Base-by-base conservation (phyloP, 176 grass and related monocot species). In the Lolium perenne region DNA sequence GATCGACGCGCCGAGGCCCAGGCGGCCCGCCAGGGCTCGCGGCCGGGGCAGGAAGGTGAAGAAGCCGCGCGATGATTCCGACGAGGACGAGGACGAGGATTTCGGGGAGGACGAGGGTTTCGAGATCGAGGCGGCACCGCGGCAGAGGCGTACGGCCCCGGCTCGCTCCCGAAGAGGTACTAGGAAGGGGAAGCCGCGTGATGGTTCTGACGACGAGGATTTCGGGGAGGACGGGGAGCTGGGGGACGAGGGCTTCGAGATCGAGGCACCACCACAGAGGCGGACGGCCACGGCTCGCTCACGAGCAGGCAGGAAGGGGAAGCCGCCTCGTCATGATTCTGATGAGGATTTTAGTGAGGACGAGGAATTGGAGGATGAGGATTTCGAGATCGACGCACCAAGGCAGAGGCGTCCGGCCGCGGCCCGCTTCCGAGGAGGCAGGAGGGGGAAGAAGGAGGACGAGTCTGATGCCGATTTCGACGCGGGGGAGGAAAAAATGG, bases 31-130 rank as follows among this genome's bases (percentile, higher is more conserved):
- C 70, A 74, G 12, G 46, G 71, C 46, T 74, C 71, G 46, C 46
- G 12, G 12, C n/a, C 59, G 6, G 8, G 46, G 12, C 46, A 74
- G 21, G 71, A 8, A 67, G 29, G 14, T 7, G 46, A 0, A 14
- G 71, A 16, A 4, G 69, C 62, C 59, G 26, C 60, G 35, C 15
- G 32, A 58, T 4, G 81, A 72, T 22, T 83, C 81, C 14, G 81
- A 72, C 8, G 49, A 38, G 20, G 80, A 82, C 1, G 86, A 92
- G 1, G 79, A n/a, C 6, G 40, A 41, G 40, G 40, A 41, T 54
- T 82, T 70, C 48, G 32, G 22, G 15, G 84, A 76, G 10, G 78
- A 78, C 1, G 86, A 92, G 1, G 79, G 89, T 38, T 57, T 90
- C 49, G 32, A 35, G 69, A 47, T 75, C 72, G 14, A 53, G n/a